These are phyloP conservation scores for Botrytis deweyae DNA, from an alignment of 2,329 filamentous ascomycete genomes.

Conservation along the genomic window DNA sequence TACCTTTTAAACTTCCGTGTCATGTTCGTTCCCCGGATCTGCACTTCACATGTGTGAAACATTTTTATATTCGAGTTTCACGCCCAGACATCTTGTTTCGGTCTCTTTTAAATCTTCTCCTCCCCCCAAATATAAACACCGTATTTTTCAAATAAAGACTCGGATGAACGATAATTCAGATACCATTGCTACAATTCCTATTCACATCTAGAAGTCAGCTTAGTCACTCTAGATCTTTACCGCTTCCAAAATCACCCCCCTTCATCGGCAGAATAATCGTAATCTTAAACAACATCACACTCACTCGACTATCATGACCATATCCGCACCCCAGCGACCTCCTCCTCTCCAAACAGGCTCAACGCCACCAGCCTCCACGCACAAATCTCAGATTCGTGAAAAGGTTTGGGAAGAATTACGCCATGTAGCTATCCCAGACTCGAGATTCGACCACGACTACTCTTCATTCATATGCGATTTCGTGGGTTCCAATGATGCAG, in stretches of 20 bases:
- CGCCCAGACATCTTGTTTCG: neutral
- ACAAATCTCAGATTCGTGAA: slow-evolving; percentile 21
- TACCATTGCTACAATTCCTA: neutral
- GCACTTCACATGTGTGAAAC: slow-evolving; percentile 8
- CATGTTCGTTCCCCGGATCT: slow-evolving; percentile 14
- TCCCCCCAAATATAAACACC: neutral
- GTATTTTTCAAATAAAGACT: slow-evolving; percentile 4
- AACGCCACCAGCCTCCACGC: slow-evolving; percentile 13
- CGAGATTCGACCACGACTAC: slow-evolving; percentile 46
- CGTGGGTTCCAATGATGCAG: slow-evolving; percentile 40
- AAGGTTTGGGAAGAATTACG: slow-evolving; percentile 42
- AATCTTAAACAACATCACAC: neutral
- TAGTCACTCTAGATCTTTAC: slow-evolving; percentile 5
- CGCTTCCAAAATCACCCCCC: slow-evolving; percentile 1
- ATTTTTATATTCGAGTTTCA: slow-evolving; percentile 16
- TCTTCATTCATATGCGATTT: slow-evolving; percentile 47
- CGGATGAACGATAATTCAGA: neutral
- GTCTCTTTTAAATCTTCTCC: neutral
- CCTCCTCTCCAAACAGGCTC: neutral
- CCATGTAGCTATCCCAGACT: slow-evolving; percentile 45
- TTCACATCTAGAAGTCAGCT: neutral
- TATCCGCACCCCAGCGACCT: slow-evolving; percentile 10
- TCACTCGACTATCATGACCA: slow-evolving; percentile 8
- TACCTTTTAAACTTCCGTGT: neutral
- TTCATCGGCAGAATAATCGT: slow-evolving; percentile 9